These are phyloP conservation scores for Marchantia polymorpha DNA, from an alignment of 225 moss, liverwort and hornwort genomes.

Conservation along the genomic window DNA sequence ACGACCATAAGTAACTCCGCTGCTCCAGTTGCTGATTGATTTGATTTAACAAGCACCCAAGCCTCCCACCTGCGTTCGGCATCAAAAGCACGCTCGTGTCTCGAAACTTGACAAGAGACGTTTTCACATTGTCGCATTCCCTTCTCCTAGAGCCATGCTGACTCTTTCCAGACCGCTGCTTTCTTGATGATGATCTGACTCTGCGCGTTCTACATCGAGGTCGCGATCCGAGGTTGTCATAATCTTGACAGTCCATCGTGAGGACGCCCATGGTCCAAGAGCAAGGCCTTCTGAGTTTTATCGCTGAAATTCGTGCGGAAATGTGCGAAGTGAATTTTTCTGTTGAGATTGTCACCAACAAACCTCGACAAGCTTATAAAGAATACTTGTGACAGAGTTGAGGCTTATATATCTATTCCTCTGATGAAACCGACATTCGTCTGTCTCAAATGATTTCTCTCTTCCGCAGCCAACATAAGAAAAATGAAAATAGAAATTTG, in stretches of 20 bases:
- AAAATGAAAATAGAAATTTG: too few relatives aligned
- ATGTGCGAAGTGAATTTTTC: too few relatives aligned
- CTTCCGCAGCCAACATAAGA: too few relatives aligned
- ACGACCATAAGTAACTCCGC: slow-evolving; percentile 4
- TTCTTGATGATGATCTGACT: neutral
- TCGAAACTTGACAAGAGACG: neutral
- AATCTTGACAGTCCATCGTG: neutral
- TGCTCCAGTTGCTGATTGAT: slow-evolving; percentile 13
- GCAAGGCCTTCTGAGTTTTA: too few relatives aligned
- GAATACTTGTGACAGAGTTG: too few relatives aligned
- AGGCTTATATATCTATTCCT: too few relatives aligned
- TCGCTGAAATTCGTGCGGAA: too few relatives aligned
- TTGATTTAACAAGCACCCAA: slow-evolving; percentile 22
- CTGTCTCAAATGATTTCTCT: too few relatives aligned
- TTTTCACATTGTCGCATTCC: neutral
- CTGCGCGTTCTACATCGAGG: neutral
- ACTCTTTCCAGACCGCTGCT: neutral
- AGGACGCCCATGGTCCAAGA: too few relatives aligned
- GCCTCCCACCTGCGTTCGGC: slow-evolving; percentile 11
- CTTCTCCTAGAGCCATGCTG: neutral
- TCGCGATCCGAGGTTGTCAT: neutral
- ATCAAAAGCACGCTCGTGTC: neutral
- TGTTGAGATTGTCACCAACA: too few relatives aligned
- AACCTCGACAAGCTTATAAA: too few relatives aligned
- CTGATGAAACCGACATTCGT: too few relatives aligned